Evolutionary conservation across 164 flowering plant genomes (phyloP), one percentile per base, ranked within the genome.

Genomic region (Platanus orientalis): DNA sequence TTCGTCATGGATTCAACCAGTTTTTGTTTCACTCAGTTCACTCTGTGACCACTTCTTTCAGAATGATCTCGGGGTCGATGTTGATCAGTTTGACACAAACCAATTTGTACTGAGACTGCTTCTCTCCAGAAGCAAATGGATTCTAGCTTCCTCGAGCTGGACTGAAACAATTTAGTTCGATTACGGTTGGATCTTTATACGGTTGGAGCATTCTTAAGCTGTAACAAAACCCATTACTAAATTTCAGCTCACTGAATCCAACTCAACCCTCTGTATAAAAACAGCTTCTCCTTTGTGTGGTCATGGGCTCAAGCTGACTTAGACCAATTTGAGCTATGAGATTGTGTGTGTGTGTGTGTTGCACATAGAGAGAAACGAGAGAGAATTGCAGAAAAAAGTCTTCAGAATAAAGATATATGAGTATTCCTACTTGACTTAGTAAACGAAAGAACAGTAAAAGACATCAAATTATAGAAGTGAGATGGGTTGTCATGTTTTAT

Each of bases 401-500:
- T 36, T 40, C 11, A 54, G 49, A 47, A 61, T 62, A 26, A 60
- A 52, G 63, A 45, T 45, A 42, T n/a, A 53, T 21, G 30, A 53
- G 39, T 44, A 57, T 30, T 29, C 10, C 26, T 56, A 61, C 34
- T 44, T 0, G 51, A 25, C 60, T 30, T 42, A n/a, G 61, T 61
- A 47, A 68, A 61, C 23, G 25, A 20, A 66, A 30, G 42, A 36
- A 7, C 42, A 36, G 57, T 66, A 39, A 63, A 54, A 52, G 71
- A 54, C 62, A 45, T 32, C 56, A 65, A 53, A 55, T 50, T 28
- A 58, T 39, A 48, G 50, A 54, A 71, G 64, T 66, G 61, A 69
- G 61, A 71, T 62, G 70, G 65, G 67, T 61, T 66, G 65, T 58
- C 73, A 64, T 64, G 69, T 62, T 52, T 57, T 64, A 67, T 72